Evolutionary conservation across 106 monocot species (phyloP).

Genomic region (Ottelia alismoides): DNA sequence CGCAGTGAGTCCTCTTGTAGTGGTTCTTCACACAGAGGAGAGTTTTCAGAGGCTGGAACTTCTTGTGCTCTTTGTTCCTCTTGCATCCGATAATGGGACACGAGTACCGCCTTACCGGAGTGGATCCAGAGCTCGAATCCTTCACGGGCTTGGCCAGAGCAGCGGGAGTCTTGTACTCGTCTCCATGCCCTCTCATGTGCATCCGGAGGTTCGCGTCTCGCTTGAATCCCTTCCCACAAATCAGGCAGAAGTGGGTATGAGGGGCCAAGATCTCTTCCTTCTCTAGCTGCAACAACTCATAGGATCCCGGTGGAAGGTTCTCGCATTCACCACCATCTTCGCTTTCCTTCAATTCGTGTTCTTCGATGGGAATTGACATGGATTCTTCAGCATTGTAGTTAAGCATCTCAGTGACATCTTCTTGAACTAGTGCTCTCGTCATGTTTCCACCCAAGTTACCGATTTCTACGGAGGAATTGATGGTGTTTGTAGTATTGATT

Average conservation of each 20-base stretch:
- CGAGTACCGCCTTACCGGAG: conserved; percentile 52
- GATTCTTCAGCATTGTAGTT: conserved; percentile 13
- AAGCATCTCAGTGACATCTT: conserved; percentile 17
- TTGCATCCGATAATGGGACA: conserved; percentile 85
- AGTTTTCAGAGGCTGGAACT: conserved; percentile 86
- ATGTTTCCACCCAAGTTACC: conserved; percentile 3
- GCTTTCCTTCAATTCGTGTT: conserved; percentile 44
- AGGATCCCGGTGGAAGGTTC: conserved; percentile 44
- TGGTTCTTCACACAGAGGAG: conserved; percentile 92
- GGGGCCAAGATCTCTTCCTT: conserved; percentile 91
- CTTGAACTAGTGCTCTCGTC: conserved; percentile 9
- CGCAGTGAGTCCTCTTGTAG: conserved; percentile 90
- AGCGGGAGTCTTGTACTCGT: conserved; percentile 78
- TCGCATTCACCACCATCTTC: conserved; percentile 57
- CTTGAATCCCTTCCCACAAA: conserved; percentile 94
- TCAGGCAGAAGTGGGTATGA: conserved; percentile 80
- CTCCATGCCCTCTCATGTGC: conserved; percentile 99
- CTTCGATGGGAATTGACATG: conserved; percentile 26
- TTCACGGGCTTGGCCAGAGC: conserved; percentile 81
- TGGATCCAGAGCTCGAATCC: conserved; percentile 25
- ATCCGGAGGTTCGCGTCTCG: conserved; percentile 92
- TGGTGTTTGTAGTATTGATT: too few species aligned
- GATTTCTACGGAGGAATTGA: conserved; percentile 1
- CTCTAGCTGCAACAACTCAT: conserved; percentile 75
- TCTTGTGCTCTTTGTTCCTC: conserved; percentile 91